phyloP scores from a whole-genome alignment of 2,329 filamentous ascomycete species.

The Neopestalotiopsis clavispora region DNA sequence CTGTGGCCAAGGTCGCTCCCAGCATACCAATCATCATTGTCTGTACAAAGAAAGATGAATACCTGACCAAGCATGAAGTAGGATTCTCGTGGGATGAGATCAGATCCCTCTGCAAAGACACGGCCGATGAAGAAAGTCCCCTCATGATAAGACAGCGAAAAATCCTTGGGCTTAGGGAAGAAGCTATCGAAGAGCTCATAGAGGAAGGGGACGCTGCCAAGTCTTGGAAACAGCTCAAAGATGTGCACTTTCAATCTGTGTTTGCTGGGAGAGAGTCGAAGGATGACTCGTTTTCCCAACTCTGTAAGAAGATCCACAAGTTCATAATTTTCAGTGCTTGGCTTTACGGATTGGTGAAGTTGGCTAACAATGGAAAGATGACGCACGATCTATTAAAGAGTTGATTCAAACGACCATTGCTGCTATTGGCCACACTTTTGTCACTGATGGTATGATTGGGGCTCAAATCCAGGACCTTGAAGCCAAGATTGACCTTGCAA shows the following conservation, averaged over 20 bases:
- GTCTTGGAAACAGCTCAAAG: neutral
- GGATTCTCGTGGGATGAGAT: neutral
- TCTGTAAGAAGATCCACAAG: neutral
- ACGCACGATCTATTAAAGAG: neutral
- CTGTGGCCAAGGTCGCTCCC: neutral
- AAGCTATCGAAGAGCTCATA: neutral
- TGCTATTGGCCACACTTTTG: neutral
- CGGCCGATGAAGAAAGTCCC: neutral
- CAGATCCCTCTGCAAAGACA: neutral
- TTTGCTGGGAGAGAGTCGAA: neutral
- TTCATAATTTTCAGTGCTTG: neutral
- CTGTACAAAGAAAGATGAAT: neutral
- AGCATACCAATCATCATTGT: conserved; percentile 3
- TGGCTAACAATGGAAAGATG: neutral
- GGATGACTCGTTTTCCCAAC: neutral
- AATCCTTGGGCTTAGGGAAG: neutral
- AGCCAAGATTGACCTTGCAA: conserved; percentile 4
- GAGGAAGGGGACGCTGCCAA: neutral
- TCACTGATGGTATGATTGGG: neutral
- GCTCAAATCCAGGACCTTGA: conserved; percentile 4
- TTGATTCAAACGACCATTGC: neutral
- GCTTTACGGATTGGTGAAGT: neutral
- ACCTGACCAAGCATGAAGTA: neutral
- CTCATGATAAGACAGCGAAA: neutral
- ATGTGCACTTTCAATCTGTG: neutral